Evolutionary conservation across 2,329 filamentous ascomycete genomes (phyloP).

Genomic region (Cytospora schulzeri): DNA sequence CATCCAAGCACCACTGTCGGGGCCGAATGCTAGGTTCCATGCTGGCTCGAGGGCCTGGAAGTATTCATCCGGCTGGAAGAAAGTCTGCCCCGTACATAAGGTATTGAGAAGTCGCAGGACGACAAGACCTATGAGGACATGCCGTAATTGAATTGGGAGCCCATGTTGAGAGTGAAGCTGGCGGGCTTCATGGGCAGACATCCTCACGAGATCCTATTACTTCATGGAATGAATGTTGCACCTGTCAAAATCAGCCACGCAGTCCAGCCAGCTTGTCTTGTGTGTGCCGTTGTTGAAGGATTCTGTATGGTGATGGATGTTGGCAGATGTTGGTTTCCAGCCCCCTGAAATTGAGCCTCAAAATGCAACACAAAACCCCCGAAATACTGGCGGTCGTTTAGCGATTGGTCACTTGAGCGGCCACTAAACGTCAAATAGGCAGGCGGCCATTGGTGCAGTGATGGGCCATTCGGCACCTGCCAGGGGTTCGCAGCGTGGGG

Average conservation of each 20-base stretch:
- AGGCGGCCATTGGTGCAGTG: conserved; percentile 6
- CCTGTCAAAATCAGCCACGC: neutral
- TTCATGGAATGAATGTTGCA: neutral
- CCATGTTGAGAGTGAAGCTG: conserved; percentile 27
- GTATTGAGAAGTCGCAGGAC: conserved; percentile 79
- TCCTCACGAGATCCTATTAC: conserved; percentile 6
- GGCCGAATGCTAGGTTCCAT: conserved; percentile 84
- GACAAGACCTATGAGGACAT: conserved; percentile 50
- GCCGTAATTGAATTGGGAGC: conserved; percentile 22
- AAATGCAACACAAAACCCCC: neutral
- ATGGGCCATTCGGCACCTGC: neutral
- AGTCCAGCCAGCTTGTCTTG: neutral
- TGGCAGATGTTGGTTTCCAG: neutral
- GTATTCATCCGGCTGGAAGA: conserved; percentile 98
- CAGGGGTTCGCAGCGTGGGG: conserved; percentile 13
- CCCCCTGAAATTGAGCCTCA: conserved; percentile 4
- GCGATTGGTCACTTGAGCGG: conserved; percentile 8
- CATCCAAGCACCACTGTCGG: conserved; percentile 79
- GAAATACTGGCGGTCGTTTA: neutral
- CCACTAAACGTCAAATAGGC: conserved; percentile 12
- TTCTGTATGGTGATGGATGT: neutral
- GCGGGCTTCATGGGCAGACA: conserved; percentile 22
- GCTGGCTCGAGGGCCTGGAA: conserved; percentile 95
- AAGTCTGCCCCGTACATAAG: conserved; percentile 71
- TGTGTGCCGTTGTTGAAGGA: neutral